Conservation (phyloP, 2,329 filamentous ascomycete species). For the Aspergillus uvarum region DNA sequence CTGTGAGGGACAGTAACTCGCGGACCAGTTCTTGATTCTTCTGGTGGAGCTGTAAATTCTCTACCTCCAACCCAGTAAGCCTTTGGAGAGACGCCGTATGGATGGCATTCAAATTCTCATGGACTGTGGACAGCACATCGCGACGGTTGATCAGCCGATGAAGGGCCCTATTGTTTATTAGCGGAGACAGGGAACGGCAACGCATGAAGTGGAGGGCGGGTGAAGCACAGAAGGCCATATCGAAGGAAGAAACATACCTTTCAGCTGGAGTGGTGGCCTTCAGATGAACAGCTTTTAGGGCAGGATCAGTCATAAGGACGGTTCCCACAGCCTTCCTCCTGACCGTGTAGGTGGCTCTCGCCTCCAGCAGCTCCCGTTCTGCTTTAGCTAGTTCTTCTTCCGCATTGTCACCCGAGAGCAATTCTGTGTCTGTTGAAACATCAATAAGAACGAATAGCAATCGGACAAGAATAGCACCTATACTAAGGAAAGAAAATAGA, state of each 20-base stretch:
- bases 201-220: conserved; percentile 3
- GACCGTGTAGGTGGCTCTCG: conserved; percentile 68
- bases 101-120: conserved; percentile 60
- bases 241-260: conserved; percentile 51
- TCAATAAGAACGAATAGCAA: conserved; percentile 5
- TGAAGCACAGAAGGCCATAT: background rate
- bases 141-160: conserved; percentile 65
- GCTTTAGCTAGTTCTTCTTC: conserved; percentile 53
- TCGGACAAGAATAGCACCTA: background rate
- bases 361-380: conserved; percentile 67
- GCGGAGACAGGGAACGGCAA: conserved; percentile 5
- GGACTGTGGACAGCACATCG: conserved; percentile 63
- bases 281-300: conserved; percentile 73
- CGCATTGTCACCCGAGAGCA: conserved; percentile 51
- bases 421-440: conserved; percentile 32
- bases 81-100: conserved; percentile 54
- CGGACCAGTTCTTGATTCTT: conserved; percentile 64
- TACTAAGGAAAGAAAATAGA: background rate
- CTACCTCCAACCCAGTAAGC: conserved; percentile 58
- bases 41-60: conserved; percentile 56
- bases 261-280: conserved; percentile 66
- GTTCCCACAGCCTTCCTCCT: conserved; percentile 68
- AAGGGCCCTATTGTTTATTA: conserved; percentile 56
- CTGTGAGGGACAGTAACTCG: conserved; percentile 63
- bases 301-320: conserved; percentile 70